Evolutionary conservation across 768 basidiomycete genomes (phyloP), one percentile per base, ranked within the genome.

Genomic region (Mycena galopus): DNA sequence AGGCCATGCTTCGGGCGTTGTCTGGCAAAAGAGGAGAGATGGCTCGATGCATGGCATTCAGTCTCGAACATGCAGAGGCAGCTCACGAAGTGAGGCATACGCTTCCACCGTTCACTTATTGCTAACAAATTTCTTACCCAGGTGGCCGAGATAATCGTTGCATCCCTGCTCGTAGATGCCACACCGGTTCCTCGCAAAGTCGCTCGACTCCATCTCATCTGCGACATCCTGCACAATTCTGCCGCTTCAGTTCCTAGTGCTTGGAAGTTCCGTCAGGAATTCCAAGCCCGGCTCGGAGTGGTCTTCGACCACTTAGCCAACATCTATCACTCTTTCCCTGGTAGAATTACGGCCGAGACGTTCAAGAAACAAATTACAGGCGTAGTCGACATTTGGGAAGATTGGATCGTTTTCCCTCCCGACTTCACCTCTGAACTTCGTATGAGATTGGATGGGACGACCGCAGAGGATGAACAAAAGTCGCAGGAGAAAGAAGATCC

Each of bases 101-200:
- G 23, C 29, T 61, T 65, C 4, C 27, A 35, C 39, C 39, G n/a
- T 64, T 42, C n/a, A 27, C 16, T 27, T 25, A 27, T 27, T 11
- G 10, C 44, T 56, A 27, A 35, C 35, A 53, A 42, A 30, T 29
- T 27, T 25, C 44, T 39, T 64, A 32, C 47, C 3, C 73, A 98
- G 97, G 90, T 99, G 39, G 91, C 92, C 7, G 96, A 98, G 75
- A 90, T 97, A 75, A 95, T 99, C 76, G 90, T 97, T 30, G 87
- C 93, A 19, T 98, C 98, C 7, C 84, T 99, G 11, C 86, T 94
- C 29, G 92, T 99, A 23, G 95, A 96, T 74, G 86, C 90, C n/a
- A 99, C 98, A 1, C 92, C 98, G 0, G 96, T 99, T n/a, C 98
- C 98, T 65, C 92, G 97, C 76, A 99, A 99, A 82, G 91, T 99